phyloP scores from a whole-genome alignment of 2,329 filamentous ascomycete genomes.

The Lasiodiplodia sp. region DNA sequence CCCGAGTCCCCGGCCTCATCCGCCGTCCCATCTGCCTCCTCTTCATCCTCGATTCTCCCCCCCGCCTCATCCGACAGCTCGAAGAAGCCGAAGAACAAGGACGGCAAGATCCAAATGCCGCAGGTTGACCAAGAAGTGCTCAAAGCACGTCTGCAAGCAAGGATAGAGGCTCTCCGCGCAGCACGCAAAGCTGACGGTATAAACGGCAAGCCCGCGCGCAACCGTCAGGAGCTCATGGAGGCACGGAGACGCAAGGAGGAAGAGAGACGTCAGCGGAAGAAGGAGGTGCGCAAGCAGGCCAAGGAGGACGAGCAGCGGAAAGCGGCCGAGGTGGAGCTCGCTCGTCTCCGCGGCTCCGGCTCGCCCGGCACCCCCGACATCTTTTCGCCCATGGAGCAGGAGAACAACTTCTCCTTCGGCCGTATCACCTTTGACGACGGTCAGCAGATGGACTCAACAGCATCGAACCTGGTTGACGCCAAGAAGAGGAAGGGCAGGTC shows the following conservation, averaged over 20 bases:
- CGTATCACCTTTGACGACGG: slow-evolving; percentile 91
- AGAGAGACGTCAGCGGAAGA: slow-evolving; percentile 86
- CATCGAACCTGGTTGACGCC: slow-evolving; percentile 67
- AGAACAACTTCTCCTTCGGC: slow-evolving; percentile 84
- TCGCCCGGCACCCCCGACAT: slow-evolving; percentile 57
- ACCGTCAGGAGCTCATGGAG: slow-evolving; percentile 91
- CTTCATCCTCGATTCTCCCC: slow-evolving; percentile 55
- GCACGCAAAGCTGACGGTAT: slow-evolving; percentile 86
- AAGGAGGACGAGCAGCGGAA: slow-evolving; percentile 78
- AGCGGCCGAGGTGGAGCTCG: slow-evolving; percentile 63
- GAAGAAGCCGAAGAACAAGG: slow-evolving; percentile 41
- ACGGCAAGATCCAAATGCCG: slow-evolving; percentile 45
- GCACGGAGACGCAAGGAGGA: slow-evolving; percentile 86
- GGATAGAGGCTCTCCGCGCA: slow-evolving; percentile 84
- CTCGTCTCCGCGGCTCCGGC: slow-evolving; percentile 65
- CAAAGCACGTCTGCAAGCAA: slow-evolving; percentile 78
- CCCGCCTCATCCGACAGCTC: slow-evolving; percentile 35
- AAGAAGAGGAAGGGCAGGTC: slow-evolving; percentile 82
- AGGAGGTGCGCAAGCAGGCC: slow-evolving; percentile 77
- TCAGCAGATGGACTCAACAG: slow-evolving; percentile 75
- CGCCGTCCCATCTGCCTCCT: slow-evolving; percentile 54
- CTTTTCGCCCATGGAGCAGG: slow-evolving; percentile 58
- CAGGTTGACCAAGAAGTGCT: slow-evolving; percentile 77
- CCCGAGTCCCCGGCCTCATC: slow-evolving; percentile 50
- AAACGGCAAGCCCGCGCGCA: slow-evolving; percentile 82